Conservation (phyloP, 208 protist genomes). For the Vickermania spadyakhi region DNA sequence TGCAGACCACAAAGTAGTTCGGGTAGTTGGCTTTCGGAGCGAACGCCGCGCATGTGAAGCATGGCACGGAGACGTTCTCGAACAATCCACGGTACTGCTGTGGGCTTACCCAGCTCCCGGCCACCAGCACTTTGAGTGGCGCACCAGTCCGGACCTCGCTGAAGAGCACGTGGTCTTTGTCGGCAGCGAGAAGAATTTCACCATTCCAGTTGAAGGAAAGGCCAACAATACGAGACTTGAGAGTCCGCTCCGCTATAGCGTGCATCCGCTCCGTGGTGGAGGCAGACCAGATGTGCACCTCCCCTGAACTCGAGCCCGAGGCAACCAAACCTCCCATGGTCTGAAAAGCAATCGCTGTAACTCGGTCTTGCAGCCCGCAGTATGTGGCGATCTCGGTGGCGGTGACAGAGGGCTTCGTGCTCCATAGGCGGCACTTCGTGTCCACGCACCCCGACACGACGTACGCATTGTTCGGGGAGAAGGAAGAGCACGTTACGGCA, state of each 20-base stretch:
- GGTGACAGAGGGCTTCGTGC: neutral
- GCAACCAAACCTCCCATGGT: neutral
- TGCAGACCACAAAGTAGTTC: neutral
- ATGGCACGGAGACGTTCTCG: neutral
- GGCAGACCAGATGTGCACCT: neutral
- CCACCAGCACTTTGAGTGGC: conserved; percentile 1
- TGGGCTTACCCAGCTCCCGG: neutral
- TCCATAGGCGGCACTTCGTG: conserved; percentile 3
- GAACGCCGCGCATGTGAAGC: neutral
- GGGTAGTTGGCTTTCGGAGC: neutral
- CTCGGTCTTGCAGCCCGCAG: neutral
- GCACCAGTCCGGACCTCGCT: neutral
- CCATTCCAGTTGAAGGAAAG: neutral
- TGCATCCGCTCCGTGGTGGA: neutral
- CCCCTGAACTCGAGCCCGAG: neutral
- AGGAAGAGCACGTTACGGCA: conserved; percentile 10
- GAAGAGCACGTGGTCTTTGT: neutral
- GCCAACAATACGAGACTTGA: neutral
- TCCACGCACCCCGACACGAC: conserved; percentile 14
- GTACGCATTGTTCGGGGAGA: conserved; percentile 9
- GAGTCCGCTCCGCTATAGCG: neutral
- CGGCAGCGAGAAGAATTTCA: neutral
- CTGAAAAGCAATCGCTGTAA: conserved; percentile 4
- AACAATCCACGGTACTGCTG: neutral
- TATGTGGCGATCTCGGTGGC: neutral